Base-by-base conservation (phyloP, 208 protist genomes). In the Trypanosoma melophagium region DNA sequence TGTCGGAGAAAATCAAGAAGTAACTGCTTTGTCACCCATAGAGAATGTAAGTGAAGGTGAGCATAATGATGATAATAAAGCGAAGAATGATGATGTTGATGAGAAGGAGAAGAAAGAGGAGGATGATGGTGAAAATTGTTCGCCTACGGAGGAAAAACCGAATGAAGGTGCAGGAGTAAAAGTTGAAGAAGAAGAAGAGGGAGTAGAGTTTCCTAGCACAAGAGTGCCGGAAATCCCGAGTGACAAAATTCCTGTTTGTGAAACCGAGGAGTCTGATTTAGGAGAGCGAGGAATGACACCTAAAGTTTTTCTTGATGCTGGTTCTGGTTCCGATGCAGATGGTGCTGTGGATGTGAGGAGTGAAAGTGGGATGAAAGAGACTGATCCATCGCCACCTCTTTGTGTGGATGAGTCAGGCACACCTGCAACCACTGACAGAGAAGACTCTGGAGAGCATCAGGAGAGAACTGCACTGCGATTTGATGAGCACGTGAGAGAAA, bases 41-140 rank as follows among this genome's bases (percentile, higher is more conserved):
- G n/a, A n/a, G n/a, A n/a, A n/a, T n/a, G n/a, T 54, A 24, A n/a
- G 9, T 0, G 54, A 53, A 16, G 25, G n/a, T 16, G 66, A 64
- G 5, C 45, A 62, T 8, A 58, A 53, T 38, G 65, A 62, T 14
- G 55, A 62, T 44, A 44, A 44, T 44, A 44, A 44, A 44, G 12
- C 12, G 12, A 12, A 44, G 12, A 44, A 40, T 31, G 28, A 45
- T 17, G 53, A 51, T 22, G 50, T 13, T 24, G 52, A 51, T 17
- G 21, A n/a, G 7, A 21, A 58, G 7, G 50, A 38, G 7, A 21
- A 50, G 3, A 25, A 38, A 31, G 31, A 28, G 3, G 51, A 50
- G 3, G 3, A 3, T 17, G 21, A 45, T 45, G 24, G 14, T 28
- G 60, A 56, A n/a, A 40, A 42, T 38, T 13, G 14, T 31, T 38